Base-by-base conservation (phyloP, 2,329 filamentous ascomycete species). In the Paecilomyces dactylethromorphus region DNA sequence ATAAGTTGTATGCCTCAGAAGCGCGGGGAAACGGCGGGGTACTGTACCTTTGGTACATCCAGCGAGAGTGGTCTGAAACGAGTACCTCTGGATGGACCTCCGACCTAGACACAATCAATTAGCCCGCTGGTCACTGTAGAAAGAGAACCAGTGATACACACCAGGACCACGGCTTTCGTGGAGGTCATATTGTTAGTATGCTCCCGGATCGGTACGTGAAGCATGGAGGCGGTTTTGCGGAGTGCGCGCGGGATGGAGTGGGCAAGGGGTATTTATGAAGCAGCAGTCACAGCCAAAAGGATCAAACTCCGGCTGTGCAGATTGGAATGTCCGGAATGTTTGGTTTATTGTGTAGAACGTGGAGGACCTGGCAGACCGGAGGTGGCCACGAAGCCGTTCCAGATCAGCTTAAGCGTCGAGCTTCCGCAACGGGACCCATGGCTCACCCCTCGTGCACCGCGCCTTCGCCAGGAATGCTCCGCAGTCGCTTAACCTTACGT, bases 161-260 rank as follows among this genome's bases (percentile, higher is more conserved):
- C 92, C 81, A 97, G 81, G 78, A 97, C 96, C 67, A 97, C 88
- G 66, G 93, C 93, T 80, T 97, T 97, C 74, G 92, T 96, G 64
- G 87, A 83, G 71, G 86, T 83, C 65, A 75, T 69, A 61, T 71
- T 72, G 63, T 66, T 62, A 45, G 59, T 64, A 57, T 73, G 69
- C 62, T 78, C 77, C 64, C 78, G 72, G 56, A 74, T 66, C 55
- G 78, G 78, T 55, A 81, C 71, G 62, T 79, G 74, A 61, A 80
- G 71, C 77, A 79, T 79, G 63, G 64, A 61, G 65, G 60, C 59
- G 61, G 62, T 56, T 55, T 59, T 32, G 56, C 51, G 33, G 58
- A 58, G 58, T 32, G 54, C 58, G 56, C 56, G 54, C 55, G 45
- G 56, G 52, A 39, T 56, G 32, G 55, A 56, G 57, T 58, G 21